Percentiles rank a stretch among this genome's conserved stretches.
Conservation (phyloP, 176 grass and related monocot genomes). For the Cenchrus americanus region DNA sequence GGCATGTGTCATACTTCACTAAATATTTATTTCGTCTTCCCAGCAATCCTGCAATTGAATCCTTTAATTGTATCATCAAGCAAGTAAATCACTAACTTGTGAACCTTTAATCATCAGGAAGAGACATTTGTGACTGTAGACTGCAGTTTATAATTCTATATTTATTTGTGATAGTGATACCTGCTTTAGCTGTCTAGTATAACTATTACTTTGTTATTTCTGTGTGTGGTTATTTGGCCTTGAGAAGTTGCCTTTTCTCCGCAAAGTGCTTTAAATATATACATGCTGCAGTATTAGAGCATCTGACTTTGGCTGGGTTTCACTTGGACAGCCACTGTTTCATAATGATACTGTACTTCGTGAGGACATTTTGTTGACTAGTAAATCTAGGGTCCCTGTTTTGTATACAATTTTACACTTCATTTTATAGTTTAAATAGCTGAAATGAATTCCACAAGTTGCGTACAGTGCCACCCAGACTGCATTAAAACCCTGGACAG, state of each 20-base stretch:
- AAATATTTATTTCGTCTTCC: not conserved
- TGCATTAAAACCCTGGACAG: not conserved
- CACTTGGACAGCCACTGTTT: not conserved
- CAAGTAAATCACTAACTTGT: not conserved
- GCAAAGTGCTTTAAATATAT: not conserved
- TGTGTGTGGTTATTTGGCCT: not conserved
- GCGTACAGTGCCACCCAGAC: not conserved
- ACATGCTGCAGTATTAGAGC: not conserved
- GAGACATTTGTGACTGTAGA: not conserved
- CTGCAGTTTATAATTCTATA: not conserved
- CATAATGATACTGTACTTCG: not conserved
- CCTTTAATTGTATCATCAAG: not conserved
- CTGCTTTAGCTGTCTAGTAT: too few species aligned
- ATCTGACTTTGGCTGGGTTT: not conserved
- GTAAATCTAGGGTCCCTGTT: constrained; percentile 22
- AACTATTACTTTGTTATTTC: too few species aligned
- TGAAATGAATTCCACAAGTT: not conserved
- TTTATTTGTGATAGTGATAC: not conserved
- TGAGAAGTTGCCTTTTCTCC: not conserved
- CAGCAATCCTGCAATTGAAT: not conserved
- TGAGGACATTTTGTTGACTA: not conserved
- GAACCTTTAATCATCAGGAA: not conserved
- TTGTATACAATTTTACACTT: not conserved
- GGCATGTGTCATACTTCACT: not conserved
- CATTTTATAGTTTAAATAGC: not conserved